Evolutionary conservation across 495 filamentous ascomycete genomes (phyloP), one percentile per base, ranked within the genome.

Genomic region (Paragyromitra xinjiangensis): DNA sequence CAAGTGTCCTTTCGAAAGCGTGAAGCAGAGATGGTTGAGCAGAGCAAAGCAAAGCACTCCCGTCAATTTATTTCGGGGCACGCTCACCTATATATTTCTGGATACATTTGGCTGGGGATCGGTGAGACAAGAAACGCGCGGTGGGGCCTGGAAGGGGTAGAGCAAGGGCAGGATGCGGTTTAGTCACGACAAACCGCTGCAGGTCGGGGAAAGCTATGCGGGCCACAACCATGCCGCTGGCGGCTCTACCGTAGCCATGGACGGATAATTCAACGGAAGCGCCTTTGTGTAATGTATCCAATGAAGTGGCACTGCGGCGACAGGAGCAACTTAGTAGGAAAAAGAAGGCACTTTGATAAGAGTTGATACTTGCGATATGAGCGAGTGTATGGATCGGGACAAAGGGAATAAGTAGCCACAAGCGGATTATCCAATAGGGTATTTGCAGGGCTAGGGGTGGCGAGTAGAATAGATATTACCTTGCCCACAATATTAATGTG

Each of bases 121-220:
- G 72, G 75, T 79, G 75, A 78, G 77, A 79, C 77, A 78, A 72
- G 75, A 78, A 72, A 72, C 74, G 68, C 77, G 53, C 75, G 77
- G 72, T 77, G 76, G 71, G 44, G 71, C 55, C 64, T 69, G 64
- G 73, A 76, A 76, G 73, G 73, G 73, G 73, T 45, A 67, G 59
- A 72, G 73, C 68, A 76, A 72, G 74, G 73, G 58, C 58, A 73
- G 67, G 19, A 73, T 76, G 48, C n/a, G 68, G 74, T 77, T 73
- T 77, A 77, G 74, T 73, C 74, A 65, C 53, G 67, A 40, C 59
- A 71, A 62, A 71, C 65, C 45, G 40, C 73, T 76, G 68, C 73
- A 77, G 73, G 73, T 75, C 56, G 68, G 56, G 71, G 71, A 64
- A 77, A 40, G 69, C 59, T 22, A 69, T 64, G 72, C 71, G 62